Evolutionary conservation across 345 rosid species (phyloP).

Genomic region (Draba incana): DNA sequence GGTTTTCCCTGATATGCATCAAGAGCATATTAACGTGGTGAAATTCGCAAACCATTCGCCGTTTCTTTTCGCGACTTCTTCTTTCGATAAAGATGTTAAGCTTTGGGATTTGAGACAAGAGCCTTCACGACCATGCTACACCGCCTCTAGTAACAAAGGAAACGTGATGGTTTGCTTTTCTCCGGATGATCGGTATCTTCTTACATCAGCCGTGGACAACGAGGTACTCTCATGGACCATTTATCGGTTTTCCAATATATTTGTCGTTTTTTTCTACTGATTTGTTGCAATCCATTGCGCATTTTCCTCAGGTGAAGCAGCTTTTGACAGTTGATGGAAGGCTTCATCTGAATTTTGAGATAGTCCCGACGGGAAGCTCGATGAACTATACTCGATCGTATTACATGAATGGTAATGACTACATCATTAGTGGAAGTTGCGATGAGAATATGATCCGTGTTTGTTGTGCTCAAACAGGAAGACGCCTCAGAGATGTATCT

Average conservation of each 20-base stretch:
- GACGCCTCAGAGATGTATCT: constrained; percentile 87
- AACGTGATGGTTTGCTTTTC: constrained; percentile 99
- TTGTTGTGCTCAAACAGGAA: constrained; percentile 98
- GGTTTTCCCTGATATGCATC: constrained; percentile 85
- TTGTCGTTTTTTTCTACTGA: background rate
- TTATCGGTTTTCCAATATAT: background rate
- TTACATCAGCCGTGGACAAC: constrained; percentile 92
- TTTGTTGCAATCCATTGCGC: constrained; percentile 1
- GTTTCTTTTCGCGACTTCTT: constrained; percentile 85
- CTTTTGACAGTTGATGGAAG: constrained; percentile 91
- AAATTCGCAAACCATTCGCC: constrained; percentile 93
- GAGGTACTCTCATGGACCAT: constrained; percentile 59
- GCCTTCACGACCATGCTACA: constrained; percentile 77
- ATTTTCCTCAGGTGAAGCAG: constrained; percentile 72
- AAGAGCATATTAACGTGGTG: constrained; percentile 88
- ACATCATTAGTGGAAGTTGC: constrained; percentile 87
- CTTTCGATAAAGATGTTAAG: constrained; percentile 89
- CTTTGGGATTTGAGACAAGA: constrained; percentile 93
- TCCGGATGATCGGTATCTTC: constrained; percentile 96
- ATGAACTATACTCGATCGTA: constrained; percentile 94
- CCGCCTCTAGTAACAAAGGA: constrained; percentile 78
- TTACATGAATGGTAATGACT: constrained; percentile 94
- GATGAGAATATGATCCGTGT: constrained; percentile 87
- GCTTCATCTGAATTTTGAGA: constrained; percentile 71
- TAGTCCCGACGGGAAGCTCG: constrained; percentile 71